These are phyloP conservation scores for Rubus idaeus DNA, from an alignment of 306 rosid genomes.

Conservation along the genomic window DNA sequence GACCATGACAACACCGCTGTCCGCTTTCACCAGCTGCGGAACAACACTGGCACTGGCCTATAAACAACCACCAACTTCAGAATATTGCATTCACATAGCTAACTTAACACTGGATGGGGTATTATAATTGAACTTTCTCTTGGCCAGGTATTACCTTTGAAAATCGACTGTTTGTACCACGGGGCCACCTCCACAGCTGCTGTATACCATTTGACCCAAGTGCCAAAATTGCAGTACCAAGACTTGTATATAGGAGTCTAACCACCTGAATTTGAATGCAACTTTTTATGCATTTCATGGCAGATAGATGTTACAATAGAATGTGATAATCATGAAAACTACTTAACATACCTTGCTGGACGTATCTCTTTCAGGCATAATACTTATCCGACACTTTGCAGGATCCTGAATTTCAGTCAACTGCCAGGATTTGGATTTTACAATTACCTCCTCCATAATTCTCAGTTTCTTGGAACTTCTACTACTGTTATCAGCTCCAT, in stretches of 20 bases:
- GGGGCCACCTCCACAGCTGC: slow-evolving; percentile 87
- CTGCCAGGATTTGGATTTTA: slow-evolving; percentile 75
- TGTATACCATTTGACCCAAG: slow-evolving; percentile 86
- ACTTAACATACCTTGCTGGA: slow-evolving; percentile 68
- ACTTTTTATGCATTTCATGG: slow-evolving; percentile 15
- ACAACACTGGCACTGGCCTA: slow-evolving; percentile 83
- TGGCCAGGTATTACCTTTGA: slow-evolving; percentile 57
- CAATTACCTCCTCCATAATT: slow-evolving; percentile 53
- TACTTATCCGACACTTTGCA: slow-evolving; percentile 63
- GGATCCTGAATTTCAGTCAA: slow-evolving; percentile 77
- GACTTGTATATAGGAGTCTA: slow-evolving; percentile 72
- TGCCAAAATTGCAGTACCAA: slow-evolving; percentile 82
- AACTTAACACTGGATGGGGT: not conserved
- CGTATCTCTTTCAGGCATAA: slow-evolving; percentile 76
- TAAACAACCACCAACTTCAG: slow-evolving; percentile 40
- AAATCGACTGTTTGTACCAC: slow-evolving; percentile 62
- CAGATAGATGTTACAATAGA: slow-evolving; percentile 19
- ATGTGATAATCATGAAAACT: slow-evolving; percentile 18
- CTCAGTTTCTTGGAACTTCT: slow-evolving; percentile 65
- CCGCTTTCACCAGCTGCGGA: slow-evolving; percentile 84
- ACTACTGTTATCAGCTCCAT: slow-evolving; percentile 57
- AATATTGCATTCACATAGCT: slow-evolving; percentile 24
- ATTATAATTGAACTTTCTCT: slow-evolving; percentile 15
- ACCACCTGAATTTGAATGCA: slow-evolving; percentile 50
- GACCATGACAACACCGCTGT: slow-evolving; percentile 81